A percentile compares a stretch with the other conserved stretches of the same genome.
Evolutionary conservation across 352 stramenopile species (phyloP).

Genomic region (Globisporangium barbulae): DNA sequence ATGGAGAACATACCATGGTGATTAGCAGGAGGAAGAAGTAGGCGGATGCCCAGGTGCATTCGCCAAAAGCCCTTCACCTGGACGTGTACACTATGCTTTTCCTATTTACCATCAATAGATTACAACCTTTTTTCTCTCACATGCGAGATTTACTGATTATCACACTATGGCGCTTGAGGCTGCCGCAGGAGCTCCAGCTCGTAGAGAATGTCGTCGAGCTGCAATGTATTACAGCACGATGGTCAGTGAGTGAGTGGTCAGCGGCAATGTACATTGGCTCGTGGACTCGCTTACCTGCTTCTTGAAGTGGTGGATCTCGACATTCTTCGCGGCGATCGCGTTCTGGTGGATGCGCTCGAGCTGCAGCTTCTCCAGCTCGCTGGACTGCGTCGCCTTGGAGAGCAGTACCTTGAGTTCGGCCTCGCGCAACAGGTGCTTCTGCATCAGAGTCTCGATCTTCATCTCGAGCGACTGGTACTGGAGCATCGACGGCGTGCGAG

Average conservation of each 20-base stretch:
- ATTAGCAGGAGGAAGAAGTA: neutral
- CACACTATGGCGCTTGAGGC: slow-evolving; percentile 12
- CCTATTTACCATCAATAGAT: slow-evolving; percentile 25
- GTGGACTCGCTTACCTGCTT: slow-evolving; percentile 28
- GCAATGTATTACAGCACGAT: neutral
- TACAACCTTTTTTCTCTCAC: slow-evolving; percentile 7
- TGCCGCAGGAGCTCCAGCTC: slow-evolving; percentile 48
- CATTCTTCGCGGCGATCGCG: slow-evolving; percentile 70
- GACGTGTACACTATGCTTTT: slow-evolving; percentile 18
- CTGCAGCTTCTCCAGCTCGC: slow-evolving; percentile 62
- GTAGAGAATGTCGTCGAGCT: slow-evolving; percentile 59
- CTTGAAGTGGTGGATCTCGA: slow-evolving; percentile 76
- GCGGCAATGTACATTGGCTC: neutral
- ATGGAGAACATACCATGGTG: slow-evolving; percentile 1
- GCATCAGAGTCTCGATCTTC: slow-evolving; percentile 66
- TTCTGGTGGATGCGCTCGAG: slow-evolving; percentile 50
- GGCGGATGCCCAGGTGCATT: neutral
- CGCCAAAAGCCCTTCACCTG: neutral
- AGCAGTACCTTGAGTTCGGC: slow-evolving; percentile 74
- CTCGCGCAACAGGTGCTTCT: slow-evolving; percentile 75
- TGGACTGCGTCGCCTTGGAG: slow-evolving; percentile 55
- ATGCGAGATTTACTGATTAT: slow-evolving; percentile 13
- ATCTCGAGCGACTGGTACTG: slow-evolving; percentile 74
- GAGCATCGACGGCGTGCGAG: slow-evolving; percentile 74
- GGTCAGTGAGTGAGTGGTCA: neutral